Evolutionary conservation across 306 rosid species (phyloP).

Genomic region (Dryas alaskensis): DNA sequence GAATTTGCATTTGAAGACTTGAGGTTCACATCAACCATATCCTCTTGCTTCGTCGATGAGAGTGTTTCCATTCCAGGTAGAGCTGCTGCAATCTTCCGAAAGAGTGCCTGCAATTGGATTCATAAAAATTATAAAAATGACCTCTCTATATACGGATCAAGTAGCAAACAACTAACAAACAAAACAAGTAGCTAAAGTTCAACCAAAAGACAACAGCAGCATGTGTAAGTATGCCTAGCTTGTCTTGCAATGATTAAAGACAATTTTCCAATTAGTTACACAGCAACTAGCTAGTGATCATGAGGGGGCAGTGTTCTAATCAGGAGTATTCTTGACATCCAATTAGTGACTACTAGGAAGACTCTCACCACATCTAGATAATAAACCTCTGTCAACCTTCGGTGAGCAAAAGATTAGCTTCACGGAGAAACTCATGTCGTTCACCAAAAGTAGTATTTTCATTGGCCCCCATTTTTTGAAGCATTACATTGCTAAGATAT

Average conservation of each 20-base stretch:
- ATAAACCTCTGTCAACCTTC: too few species aligned
- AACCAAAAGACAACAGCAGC: too few species aligned
- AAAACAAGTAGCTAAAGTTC: not conserved
- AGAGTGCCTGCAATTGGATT: constrained; percentile 54
- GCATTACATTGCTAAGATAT: not conserved
- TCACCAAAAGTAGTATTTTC: not conserved
- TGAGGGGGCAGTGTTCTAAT: not conserved
- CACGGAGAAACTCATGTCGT: not conserved
- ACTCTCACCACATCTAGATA: not conserved
- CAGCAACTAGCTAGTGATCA: not conserved
- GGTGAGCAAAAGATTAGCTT: not conserved
- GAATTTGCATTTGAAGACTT: constrained; percentile 49
- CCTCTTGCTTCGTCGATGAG: constrained; percentile 82
- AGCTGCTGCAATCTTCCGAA: constrained; percentile 90
- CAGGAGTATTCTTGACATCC: not conserved
- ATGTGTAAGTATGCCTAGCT: not conserved
- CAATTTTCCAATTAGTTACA: not conserved
- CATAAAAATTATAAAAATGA: not conserved
- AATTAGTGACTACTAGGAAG: not conserved
- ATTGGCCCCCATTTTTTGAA: not conserved
- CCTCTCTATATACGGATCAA: not conserved
- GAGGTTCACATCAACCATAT: constrained; percentile 88
- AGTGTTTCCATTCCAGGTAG: constrained; percentile 92
- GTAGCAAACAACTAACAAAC: not conserved
- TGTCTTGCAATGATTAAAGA: not conserved